Evolutionary conservation across 352 stramenopile genomes (phyloP).

Genomic region (Phytophthora niederhauseri): DNA sequence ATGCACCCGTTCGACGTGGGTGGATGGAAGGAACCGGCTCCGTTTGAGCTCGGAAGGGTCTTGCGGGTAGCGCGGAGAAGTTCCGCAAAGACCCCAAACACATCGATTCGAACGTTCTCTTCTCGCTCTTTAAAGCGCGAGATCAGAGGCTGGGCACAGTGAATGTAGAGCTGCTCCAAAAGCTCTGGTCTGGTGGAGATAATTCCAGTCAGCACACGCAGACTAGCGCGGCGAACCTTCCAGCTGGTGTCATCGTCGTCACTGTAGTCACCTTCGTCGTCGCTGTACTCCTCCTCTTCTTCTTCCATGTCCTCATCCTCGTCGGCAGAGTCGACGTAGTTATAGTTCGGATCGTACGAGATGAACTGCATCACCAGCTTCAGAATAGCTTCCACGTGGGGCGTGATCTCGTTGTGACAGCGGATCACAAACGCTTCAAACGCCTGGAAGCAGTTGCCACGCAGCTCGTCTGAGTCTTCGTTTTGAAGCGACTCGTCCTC

Average conservation of each 20-base stretch:
- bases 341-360: slow-evolving; percentile 99
- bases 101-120: slow-evolving; percentile 98
- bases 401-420: slow-evolving; percentile 96
- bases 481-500: slow-evolving; percentile 94
- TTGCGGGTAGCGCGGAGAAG: slow-evolving; percentile 87
- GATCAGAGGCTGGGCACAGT: slow-evolving; percentile 85
- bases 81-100: slow-evolving; percentile 95
- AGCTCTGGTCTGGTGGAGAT: slow-evolving; percentile 91
- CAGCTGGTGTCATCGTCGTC: slow-evolving; percentile 96
- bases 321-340: slow-evolving; percentile 95
- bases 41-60: slow-evolving; percentile 43
- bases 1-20: slow-evolving; percentile 53
- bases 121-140: slow-evolving; percentile 96
- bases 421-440: slow-evolving; percentile 97
- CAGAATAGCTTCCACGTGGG: slow-evolving; percentile 95
- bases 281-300: slow-evolving; percentile 83
- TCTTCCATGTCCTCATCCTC: slow-evolving; percentile 89
- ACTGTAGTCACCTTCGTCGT: slow-evolving; percentile 91
- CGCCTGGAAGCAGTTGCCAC: slow-evolving; percentile 98
- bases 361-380: slow-evolving; percentile 93
- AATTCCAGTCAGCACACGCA: slow-evolving; percentile 93
- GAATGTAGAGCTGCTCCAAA: slow-evolving; percentile 85
- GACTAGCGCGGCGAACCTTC: slow-evolving; percentile 95
- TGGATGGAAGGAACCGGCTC: slow-evolving; percentile 27
- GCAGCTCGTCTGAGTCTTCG: slow-evolving; percentile 94